phyloP scores from a whole-genome alignment of 495 filamentous ascomycete genomes.

The Cetradonia linearis region DNA sequence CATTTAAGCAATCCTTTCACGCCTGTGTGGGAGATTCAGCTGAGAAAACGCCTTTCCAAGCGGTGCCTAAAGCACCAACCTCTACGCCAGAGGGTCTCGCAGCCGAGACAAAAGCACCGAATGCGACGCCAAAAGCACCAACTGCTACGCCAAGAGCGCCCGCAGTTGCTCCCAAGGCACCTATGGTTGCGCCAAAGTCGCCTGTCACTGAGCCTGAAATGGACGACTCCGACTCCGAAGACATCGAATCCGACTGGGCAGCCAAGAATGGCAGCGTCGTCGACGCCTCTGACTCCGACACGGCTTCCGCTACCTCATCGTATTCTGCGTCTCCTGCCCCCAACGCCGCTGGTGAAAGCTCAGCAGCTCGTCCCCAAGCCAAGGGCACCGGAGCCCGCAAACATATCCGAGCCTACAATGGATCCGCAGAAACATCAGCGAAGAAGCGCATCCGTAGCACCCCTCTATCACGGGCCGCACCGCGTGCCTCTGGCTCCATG shows the following conservation, averaged over 20 bases:
- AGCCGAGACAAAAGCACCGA: neutral
- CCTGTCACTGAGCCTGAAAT: neutral
- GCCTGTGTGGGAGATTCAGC: neutral
- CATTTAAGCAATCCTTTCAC: too few relatives aligned
- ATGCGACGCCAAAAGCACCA: neutral
- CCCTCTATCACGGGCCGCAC: neutral
- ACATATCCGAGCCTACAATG: neutral
- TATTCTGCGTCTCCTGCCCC: neutral
- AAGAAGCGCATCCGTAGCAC: conserved; percentile 3
- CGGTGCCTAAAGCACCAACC: neutral
- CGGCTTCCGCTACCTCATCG: neutral
- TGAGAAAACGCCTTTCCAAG: neutral
- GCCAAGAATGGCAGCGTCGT: neutral
- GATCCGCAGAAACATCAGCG: neutral
- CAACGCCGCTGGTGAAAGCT: neutral
- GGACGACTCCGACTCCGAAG: neutral
- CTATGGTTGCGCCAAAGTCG: neutral
- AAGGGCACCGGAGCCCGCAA: neutral
- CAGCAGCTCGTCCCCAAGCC: neutral
- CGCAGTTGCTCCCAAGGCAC: neutral
- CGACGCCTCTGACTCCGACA: neutral
- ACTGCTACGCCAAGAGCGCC: neutral
- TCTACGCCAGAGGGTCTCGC: too few relatives aligned
- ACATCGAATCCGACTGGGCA: neutral
- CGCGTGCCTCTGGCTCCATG: neutral